A percentile compares a stretch with the other conserved stretches of the same genome.
Conservation (phyloP, 78 protist genomes). For the Dictyostelium discoideum region dicty_2.7 NC_007088.5:7835501-7836000, state of each 20-base stretch:
- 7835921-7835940: too few relatives aligned
- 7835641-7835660: slow-evolving; percentile 71
- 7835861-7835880: too few relatives aligned
- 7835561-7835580: neutral
- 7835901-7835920: too few relatives aligned
- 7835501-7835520: neutral
- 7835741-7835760: neutral
- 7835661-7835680: slow-evolving; percentile 62
- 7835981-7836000: too few relatives aligned
- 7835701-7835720: neutral
- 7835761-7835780: neutral
- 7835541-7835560: neutral
- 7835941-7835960: too few relatives aligned
- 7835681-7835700: slow-evolving; percentile 79
- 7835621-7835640: slow-evolving; percentile 60
- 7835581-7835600: neutral
- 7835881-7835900: too few relatives aligned
- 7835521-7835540: neutral
- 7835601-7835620: slow-evolving; percentile 49
- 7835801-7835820: neutral
- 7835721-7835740: neutral
- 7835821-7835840: too few relatives aligned
- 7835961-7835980: too few relatives aligned
- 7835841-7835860: too few relatives aligned
- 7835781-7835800: neutral